These are phyloP conservation scores for Protostelium mycophagum DNA, from an alignment of 78 protist species.

Conservation along the genomic window DNA sequence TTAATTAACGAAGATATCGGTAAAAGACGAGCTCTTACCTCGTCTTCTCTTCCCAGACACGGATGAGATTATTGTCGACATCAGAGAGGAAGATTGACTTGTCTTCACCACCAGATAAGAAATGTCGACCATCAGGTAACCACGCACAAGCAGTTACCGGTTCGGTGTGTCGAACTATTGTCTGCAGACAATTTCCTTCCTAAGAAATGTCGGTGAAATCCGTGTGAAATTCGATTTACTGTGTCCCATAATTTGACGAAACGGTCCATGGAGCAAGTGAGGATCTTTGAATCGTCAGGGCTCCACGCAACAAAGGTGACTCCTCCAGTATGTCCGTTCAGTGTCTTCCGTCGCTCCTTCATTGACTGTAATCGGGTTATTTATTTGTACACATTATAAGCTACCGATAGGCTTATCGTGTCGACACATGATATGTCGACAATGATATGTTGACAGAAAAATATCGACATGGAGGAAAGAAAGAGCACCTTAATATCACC, in stretches of 20 bases:
- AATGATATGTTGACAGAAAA: conserved; percentile 11
- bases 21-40: neutral
- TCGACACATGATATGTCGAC: conserved; percentile 13
- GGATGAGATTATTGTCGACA: conserved; percentile 2
- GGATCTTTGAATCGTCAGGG: neutral
- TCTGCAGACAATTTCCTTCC: conserved; percentile 16
- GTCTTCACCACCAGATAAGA: conserved; percentile 58
- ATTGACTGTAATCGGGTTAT: neutral
- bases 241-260: neutral
- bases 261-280: neutral
- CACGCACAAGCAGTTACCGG: conserved; percentile 65
- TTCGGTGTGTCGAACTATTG: conserved; percentile 51
- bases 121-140: conserved; percentile 60
- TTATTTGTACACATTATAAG: no score
- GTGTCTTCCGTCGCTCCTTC: conserved; percentile 31
- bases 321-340: conserved; percentile 18
- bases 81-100: conserved; percentile 42
- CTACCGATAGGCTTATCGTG: no score
- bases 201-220: conserved; percentile 29
- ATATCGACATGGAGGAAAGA: no score
- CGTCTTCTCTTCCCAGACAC: neutral
- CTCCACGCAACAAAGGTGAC: neutral
- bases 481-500: neutral
- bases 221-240: neutral
- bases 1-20: neutral